phyloP scores from a whole-genome alignment of 257 asterid genomes.

The Orobanche coerulescens region DNA sequence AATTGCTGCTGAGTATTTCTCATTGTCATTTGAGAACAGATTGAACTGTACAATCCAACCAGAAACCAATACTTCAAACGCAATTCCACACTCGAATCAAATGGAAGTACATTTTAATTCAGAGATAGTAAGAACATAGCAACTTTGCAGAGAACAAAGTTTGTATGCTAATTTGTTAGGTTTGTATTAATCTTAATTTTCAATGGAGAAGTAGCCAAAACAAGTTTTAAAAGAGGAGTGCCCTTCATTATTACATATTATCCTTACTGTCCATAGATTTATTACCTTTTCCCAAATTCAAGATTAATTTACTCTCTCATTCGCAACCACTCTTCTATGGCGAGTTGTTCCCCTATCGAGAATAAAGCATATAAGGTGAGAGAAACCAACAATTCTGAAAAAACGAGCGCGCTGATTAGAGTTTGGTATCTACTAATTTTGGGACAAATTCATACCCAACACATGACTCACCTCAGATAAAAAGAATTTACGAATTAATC shows the following conservation, averaged over 20 bases:
- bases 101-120: constrained; percentile 5
- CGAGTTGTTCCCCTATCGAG: not conserved
- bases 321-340: not conserved
- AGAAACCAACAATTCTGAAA: not conserved
- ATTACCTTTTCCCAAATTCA: not conserved
- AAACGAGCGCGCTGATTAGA: not conserved
- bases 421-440: not conserved
- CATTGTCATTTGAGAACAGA: constrained; percentile 3
- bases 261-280: not conserved
- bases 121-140: constrained; percentile 10
- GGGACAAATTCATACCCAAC: not conserved
- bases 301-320: not conserved
- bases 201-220: not conserved
- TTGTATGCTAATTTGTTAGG: not conserved
- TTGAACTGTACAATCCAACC: not conserved
- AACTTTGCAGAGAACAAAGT: constrained; percentile 1
- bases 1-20: not conserved
- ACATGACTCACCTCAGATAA: not conserved
- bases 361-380: not conserved
- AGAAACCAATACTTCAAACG: not conserved
- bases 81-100: constrained; percentile 1
- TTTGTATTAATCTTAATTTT: not conserved
- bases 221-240: not conserved
- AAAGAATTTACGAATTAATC: not conserved
- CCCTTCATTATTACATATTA: not conserved